These are phyloP conservation scores for Exobasidium cylindrosporum DNA, from an alignment of 1,284 basidiomycete species.

Conservation along the genomic window DNA sequence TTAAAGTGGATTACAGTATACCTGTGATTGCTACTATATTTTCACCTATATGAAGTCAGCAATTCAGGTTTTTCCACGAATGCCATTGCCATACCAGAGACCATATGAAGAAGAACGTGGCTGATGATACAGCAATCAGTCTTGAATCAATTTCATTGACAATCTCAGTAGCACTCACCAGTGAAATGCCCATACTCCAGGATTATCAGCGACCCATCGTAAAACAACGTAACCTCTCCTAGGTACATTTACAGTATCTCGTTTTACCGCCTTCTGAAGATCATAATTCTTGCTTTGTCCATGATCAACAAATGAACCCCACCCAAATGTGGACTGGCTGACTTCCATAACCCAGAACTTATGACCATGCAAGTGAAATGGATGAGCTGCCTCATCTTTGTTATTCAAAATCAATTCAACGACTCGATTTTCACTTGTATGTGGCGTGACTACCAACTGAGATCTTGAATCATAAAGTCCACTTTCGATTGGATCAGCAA, in stretches of 20 bases:
- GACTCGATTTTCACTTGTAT: not conserved
- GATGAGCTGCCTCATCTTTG: conserved; percentile 58
- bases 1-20: too few relatives aligned
- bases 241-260: conserved; percentile 38
- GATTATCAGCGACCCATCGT: conserved; percentile 40
- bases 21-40: too few relatives aligned
- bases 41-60: too few relatives aligned
- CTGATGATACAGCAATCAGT: too few relatives aligned
- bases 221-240: conserved; percentile 37
- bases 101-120: conserved; percentile 30
- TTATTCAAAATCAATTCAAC: conserved; percentile 54
- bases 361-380: conserved; percentile 59
- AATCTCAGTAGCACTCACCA: too few relatives aligned
- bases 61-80: conserved; percentile 22
- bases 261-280: conserved; percentile 27
- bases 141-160: too few relatives aligned
- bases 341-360: conserved; percentile 57
- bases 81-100: conserved; percentile 28
- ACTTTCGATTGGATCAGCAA: too few relatives aligned
- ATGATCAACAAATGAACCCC: conserved; percentile 6
- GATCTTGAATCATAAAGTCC: too few relatives aligned
- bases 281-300: conserved; percentile 6
- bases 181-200: conserved; percentile 41
- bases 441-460: not conserved
- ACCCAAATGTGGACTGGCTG: conserved; percentile 24